Base-by-base conservation (phyloP, 768 basidiomycete species). In the Lentinula boryana region DNA sequence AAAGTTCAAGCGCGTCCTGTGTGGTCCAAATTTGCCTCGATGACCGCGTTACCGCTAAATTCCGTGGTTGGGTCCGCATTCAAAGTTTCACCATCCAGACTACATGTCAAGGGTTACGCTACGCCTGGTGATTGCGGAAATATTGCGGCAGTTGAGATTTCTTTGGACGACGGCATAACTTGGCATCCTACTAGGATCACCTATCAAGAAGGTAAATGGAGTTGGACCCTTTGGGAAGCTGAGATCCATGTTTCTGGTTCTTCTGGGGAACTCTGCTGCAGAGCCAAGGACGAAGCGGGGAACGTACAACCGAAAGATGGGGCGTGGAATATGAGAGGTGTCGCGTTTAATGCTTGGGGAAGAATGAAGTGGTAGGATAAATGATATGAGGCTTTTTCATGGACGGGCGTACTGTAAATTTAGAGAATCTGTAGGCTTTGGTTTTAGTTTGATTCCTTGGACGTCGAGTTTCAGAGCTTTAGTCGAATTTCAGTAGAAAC, bases 191-290 rank as follows among this genome's bases (percentile, higher is more conserved):
- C 83, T 18, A 70, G 70, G 33, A 81, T 87, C 61, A 82, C 76
- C 1, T 87, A 88, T 63, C 84, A 82, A 58, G 73, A 81, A 38
- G 86, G 87, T 3, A 78, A 69, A 63, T 89, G 87, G 87, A 88
- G 88, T 66, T 91, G 89, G 88, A 81, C 84, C 4, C 68, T 89
- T 21, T 90, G 88, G 89, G 84, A 87, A 66, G 75, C 68, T 3
- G 73, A 76, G 52, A 12, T 90, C 13, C 68, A 72, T 6, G 69
- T 74, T 49, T 67, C 68, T 4, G 67, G 64, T 3, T 64, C 66
- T 51, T 71, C 63, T 23, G 81, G 79, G 2, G 70, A 69, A 4
- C 74, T 80, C 5, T 70, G 74, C 52, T 82, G 83, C 58, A 79
- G 86, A 4, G 87, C 86, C 1, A 73, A 70, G 27, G 86, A 87